These are phyloP conservation scores for Scleroderma bovista DNA, from an alignment of 768 basidiomycete species.

Conservation along the genomic window DNA sequence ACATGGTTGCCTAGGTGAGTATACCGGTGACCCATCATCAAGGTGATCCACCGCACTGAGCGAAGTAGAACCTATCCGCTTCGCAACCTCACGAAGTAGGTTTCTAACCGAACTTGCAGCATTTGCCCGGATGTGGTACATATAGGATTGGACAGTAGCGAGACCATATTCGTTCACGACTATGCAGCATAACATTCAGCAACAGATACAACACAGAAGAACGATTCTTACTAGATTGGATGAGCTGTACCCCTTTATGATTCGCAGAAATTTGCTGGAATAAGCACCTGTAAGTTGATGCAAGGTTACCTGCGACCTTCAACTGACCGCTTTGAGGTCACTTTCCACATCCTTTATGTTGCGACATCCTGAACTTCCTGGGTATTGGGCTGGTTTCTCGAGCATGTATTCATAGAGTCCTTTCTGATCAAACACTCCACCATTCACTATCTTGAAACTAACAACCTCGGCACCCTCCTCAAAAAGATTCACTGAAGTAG, in stretches of 20 bases:
- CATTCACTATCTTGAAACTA: conserved; percentile 86
- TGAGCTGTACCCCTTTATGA: conserved; percentile 83
- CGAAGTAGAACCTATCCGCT: conserved; percentile 57
- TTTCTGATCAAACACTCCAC: conserved; percentile 72
- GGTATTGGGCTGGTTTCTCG: conserved; percentile 73
- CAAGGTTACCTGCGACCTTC: neutral
- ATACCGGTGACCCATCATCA: conserved; percentile 81
- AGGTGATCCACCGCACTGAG: conserved; percentile 77
- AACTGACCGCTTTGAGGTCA: conserved; percentile 79
- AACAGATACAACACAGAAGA: conserved; percentile 1
- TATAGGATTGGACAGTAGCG: conserved; percentile 86
- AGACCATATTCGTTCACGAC: conserved; percentile 86
- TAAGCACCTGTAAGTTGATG: neutral
- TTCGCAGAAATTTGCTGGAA: conserved; percentile 89
- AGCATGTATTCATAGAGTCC: conserved; percentile 78
- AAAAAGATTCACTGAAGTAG: conserved; percentile 84
- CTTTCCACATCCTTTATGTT: conserved; percentile 88
- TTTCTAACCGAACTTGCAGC: conserved; percentile 85
- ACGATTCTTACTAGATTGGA: conserved; percentile 61
- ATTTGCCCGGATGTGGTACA: conserved; percentile 85
- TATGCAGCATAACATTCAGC: conserved; percentile 24
- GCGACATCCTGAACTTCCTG: conserved; percentile 82
- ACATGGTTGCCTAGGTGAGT: conserved; percentile 7
- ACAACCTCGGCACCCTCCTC: conserved; percentile 92
- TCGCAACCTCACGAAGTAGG: conserved; percentile 69